These are phyloP conservation scores for Cryoendolithus antarcticus DNA, from an alignment of 2,329 filamentous ascomycete genomes.

Conservation along the genomic window DNA sequence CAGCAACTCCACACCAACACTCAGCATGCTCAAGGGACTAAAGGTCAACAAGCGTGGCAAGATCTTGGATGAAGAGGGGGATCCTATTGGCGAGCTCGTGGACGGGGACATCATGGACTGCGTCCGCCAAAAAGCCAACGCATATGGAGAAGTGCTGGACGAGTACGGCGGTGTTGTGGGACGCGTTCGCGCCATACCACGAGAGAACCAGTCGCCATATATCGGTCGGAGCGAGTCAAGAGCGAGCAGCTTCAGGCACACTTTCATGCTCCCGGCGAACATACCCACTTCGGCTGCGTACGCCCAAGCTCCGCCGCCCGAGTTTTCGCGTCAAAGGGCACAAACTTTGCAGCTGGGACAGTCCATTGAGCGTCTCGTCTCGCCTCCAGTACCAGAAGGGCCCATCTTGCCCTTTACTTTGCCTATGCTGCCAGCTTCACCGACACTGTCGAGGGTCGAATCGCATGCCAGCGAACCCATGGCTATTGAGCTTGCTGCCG, in stretches of 20 bases:
- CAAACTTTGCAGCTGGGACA: neutral
- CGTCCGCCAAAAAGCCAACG: conserved; percentile 35
- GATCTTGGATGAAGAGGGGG: conserved; percentile 36
- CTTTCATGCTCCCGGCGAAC: neutral
- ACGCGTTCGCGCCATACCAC: conserved; percentile 13
- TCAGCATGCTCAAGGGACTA: conserved; percentile 35
- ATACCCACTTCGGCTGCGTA: neutral
- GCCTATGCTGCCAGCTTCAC: neutral
- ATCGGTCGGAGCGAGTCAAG: neutral
- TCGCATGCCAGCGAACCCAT: neutral
- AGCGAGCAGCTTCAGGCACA: neutral
- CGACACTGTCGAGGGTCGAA: neutral
- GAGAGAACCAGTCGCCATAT: neutral
- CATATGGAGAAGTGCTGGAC: conserved; percentile 35
- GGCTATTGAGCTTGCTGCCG: neutral
- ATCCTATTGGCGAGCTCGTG: conserved; percentile 34
- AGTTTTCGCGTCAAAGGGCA: neutral
- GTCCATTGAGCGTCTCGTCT: neutral
- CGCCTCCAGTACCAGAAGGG: neutral
- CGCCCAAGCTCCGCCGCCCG: neutral
- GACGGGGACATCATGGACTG: conserved; percentile 33
- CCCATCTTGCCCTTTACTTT: neutral
- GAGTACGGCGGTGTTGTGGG: conserved; percentile 35
- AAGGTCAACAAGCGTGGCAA: conserved; percentile 45
- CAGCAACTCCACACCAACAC: conserved; percentile 17